Conservation (phyloP, 495 filamentous ascomycete genomes). For the Penicillium atrosanguineum region DNA sequence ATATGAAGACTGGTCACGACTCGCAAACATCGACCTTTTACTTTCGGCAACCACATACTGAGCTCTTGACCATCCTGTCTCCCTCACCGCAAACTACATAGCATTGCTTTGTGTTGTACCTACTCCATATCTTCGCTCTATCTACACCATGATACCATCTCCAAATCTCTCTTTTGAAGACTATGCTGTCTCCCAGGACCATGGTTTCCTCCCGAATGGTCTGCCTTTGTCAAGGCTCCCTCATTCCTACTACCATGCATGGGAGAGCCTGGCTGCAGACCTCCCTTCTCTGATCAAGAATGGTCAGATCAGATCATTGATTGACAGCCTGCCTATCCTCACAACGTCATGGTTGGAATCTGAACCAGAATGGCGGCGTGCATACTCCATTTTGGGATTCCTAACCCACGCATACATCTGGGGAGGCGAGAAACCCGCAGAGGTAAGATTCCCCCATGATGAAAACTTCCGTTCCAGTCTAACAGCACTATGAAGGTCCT, state of each 20-base stretch:
- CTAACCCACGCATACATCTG: slow-evolving; percentile 92
- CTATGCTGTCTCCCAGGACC: slow-evolving; percentile 75
- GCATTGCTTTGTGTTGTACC: not conserved
- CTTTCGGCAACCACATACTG: not conserved
- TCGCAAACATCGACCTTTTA: not conserved
- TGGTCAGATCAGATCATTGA: slow-evolving; percentile 67
- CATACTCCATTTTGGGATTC: slow-evolving; percentile 82
- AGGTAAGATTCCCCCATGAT: slow-evolving; percentile 44
- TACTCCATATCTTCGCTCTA: not conserved
- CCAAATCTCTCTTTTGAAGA: slow-evolving; percentile 69
- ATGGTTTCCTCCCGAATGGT: slow-evolving; percentile 84
- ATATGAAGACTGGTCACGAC: slow-evolving; percentile 2
- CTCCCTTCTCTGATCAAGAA: slow-evolving; percentile 74
- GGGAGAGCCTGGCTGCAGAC: slow-evolving; percentile 77
- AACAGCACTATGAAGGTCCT: slow-evolving; percentile 53
- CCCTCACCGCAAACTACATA: not conserved
- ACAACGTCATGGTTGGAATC: slow-evolving; percentile 68
- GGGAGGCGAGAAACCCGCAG: slow-evolving; percentile 79
- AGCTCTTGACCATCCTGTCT: not conserved
- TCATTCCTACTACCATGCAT: slow-evolving; percentile 82
- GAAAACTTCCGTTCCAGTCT: not conserved
- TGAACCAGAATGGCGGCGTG: slow-evolving; percentile 87
- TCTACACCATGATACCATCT: slow-evolving; percentile 62
- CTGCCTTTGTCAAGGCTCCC: slow-evolving; percentile 71
- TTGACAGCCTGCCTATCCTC: slow-evolving; percentile 76